Base-by-base conservation (phyloP, 1,284 basidiomycete species). In the Gymnopus androsaceus region DNA sequence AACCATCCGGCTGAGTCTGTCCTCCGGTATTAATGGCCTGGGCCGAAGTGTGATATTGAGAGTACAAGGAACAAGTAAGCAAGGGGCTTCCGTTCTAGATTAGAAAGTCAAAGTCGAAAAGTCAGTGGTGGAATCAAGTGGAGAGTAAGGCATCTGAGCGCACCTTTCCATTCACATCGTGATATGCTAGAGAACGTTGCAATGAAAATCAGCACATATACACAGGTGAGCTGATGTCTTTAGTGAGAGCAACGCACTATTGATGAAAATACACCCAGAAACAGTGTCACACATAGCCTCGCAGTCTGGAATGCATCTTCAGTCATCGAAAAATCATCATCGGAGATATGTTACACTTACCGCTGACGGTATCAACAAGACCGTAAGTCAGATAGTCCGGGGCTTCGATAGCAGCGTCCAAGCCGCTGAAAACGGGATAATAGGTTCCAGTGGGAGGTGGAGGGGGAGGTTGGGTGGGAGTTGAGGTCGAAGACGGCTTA, bases 51-150 rank as follows among this genome's bases (percentile, higher is more conserved):
- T 77, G 74, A 65, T 74, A 76, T n/a, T 38, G 27, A 4, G 59
- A 60, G 63, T 73, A 77, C 45, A 78, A 65, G 9, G 75, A 69
- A 65, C 75, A 78, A 17, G 75, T 77, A 15, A 77, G 63, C 40
- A 69, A 67, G 15, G 72, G 63, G 65, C 74, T 75, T 50, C 75
- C 75, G 37, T 66, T 68, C 69, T 72, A 51, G 21, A 31, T 30
- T 14, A 17, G 8, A 2, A 47, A 25, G n/a, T 21, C n/a, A 34
- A 4, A 30, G 1, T 31, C 15, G 23, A 33, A 21, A 23, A 12
- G 30, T 28, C 2, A n/a, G 9, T 2, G 17, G 1, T 6, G 2
- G 14, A 30, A 53, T 30, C 27, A 34, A 36, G 12, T 21, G 25
- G 12, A n/a, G 21, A 38, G 1, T 38, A 17, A 38, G 5, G 37